Percentiles rank a stretch among this genome's conserved stretches.
Conservation (phyloP, 2,329 filamentous ascomycete genomes). For the Colletotrichum lindemuthianum region DNA sequence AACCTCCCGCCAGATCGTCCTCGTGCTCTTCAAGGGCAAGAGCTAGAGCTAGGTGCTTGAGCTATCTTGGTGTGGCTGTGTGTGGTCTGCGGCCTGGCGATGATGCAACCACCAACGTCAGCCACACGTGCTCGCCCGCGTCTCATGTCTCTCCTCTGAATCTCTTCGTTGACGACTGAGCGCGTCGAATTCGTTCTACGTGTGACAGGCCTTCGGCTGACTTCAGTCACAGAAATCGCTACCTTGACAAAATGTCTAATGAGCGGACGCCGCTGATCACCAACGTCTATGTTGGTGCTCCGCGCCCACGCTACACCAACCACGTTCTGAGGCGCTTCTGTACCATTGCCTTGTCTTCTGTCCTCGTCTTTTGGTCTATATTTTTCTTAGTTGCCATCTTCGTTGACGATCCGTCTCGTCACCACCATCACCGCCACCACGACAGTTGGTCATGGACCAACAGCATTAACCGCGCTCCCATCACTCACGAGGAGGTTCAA, state of each 20-base stretch:
- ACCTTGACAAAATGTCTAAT: slow-evolving; percentile 49
- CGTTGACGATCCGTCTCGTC: slow-evolving; percentile 45
- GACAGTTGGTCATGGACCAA: slow-evolving; percentile 40
- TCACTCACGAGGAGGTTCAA: slow-evolving; percentile 63
- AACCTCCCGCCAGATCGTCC: background rate
- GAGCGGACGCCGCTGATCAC: slow-evolving; percentile 76
- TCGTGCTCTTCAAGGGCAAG: slow-evolving; percentile 4
- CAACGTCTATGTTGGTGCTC: slow-evolving; percentile 65
- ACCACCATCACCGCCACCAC: slow-evolving; percentile 46
- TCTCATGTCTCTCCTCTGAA: slow-evolving; percentile 15
- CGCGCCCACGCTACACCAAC: slow-evolving; percentile 66
- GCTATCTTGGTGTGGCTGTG: slow-evolving; percentile 27
- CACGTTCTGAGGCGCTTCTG: slow-evolving; percentile 72
- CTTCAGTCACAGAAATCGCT: slow-evolving; percentile 22
- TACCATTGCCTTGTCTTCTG: slow-evolving; percentile 67
- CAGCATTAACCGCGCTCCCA: slow-evolving; percentile 37
- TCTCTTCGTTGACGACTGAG: slow-evolving; percentile 6
- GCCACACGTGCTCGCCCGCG: slow-evolving; percentile 27
- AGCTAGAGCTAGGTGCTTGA: slow-evolving; percentile 3
- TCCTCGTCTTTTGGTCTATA: slow-evolving; percentile 61
- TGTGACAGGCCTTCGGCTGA: slow-evolving; percentile 14
- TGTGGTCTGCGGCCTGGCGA: slow-evolving; percentile 28
- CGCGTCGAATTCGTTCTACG: background rate
- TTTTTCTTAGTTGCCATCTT: slow-evolving; percentile 61
- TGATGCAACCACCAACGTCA: slow-evolving; percentile 32